Evolutionary conservation across 768 basidiomycete species (phyloP).

Genomic region (Phaeolepiota aurea): DNA sequence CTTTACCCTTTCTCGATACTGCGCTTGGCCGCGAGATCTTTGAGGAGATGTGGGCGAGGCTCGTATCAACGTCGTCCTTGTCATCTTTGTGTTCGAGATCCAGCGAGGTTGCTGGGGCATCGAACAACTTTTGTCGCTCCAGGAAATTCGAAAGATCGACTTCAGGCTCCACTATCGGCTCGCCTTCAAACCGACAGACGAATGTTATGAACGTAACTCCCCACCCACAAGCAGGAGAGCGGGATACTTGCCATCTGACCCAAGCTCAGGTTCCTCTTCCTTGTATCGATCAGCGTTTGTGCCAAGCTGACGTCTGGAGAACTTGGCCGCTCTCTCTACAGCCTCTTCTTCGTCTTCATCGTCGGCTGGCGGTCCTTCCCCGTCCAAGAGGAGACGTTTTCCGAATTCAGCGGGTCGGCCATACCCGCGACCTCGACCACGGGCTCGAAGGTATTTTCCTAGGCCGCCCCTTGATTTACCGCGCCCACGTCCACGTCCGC

Average conservation of each 20-base stretch:
- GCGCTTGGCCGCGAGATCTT: slow-evolving; percentile 8
- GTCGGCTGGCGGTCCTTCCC: slow-evolving; percentile 33
- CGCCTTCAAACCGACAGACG: too few relatives aligned
- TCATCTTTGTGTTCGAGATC: slow-evolving; percentile 23
- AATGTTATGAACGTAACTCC: neutral
- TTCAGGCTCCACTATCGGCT: slow-evolving; percentile 61
- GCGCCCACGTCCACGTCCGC: slow-evolving; percentile 37
- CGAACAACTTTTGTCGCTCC: slow-evolving; percentile 48
- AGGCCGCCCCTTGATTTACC: slow-evolving; percentile 59
- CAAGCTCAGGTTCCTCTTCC: slow-evolving; percentile 62
- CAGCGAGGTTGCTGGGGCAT: slow-evolving; percentile 18
- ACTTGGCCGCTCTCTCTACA: slow-evolving; percentile 41
- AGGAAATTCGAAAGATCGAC: slow-evolving; percentile 64
- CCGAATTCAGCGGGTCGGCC: slow-evolving; percentile 63
- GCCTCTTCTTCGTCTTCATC: slow-evolving; percentile 42
- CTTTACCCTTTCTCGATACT: slow-evolving; percentile 50
- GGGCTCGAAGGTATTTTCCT: slow-evolving; percentile 68
- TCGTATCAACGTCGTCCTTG: slow-evolving; percentile 53
- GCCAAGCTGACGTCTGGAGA: slow-evolving; percentile 47
- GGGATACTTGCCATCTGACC: slow-evolving; percentile 51
- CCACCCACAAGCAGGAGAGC: neutral
- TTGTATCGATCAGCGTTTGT: slow-evolving; percentile 70
- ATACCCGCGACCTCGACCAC: slow-evolving; percentile 49
- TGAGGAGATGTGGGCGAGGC: slow-evolving; percentile 44
- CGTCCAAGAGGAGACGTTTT: slow-evolving; percentile 54